These are phyloP conservation scores for Tricholoma terreum DNA, from an alignment of 768 basidiomycete species.

Conservation along the genomic window DNA sequence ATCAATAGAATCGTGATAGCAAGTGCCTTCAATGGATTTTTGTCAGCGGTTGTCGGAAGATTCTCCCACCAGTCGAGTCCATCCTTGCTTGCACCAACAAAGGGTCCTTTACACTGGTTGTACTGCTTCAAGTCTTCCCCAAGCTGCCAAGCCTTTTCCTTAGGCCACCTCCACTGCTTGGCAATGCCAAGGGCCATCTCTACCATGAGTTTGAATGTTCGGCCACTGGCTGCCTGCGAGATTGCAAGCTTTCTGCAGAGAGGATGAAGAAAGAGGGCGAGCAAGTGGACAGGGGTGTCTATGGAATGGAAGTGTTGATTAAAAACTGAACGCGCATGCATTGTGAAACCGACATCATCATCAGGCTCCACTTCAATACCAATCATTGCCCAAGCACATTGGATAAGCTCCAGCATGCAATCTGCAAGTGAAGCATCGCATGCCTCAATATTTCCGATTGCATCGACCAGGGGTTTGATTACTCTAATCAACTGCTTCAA, in stretches of 20 bases:
- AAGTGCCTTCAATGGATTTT: constrained; percentile 11
- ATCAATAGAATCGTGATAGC: constrained; percentile 21
- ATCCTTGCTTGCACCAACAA: not conserved
- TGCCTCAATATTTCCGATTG: not conserved
- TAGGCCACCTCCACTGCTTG: constrained; percentile 6
- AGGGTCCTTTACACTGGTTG: not conserved
- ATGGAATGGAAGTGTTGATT: constrained; percentile 28
- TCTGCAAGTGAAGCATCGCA: not conserved
- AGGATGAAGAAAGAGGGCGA: constrained; percentile 34
- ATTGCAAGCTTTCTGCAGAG: constrained; percentile 33
- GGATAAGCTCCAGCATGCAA: constrained; percentile 1
- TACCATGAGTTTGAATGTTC: constrained; percentile 17
- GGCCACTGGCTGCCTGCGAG: constrained; percentile 15
- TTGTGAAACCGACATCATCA: constrained; percentile 5
- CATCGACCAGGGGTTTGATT: not conserved
- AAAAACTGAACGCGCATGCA: constrained; percentile 24
- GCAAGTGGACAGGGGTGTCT: constrained; percentile 29
- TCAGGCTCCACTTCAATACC: not conserved
- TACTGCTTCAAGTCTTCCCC: constrained; percentile 18
- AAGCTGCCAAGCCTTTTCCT: not conserved
- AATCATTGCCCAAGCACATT: not conserved
- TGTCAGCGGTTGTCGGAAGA: not conserved
- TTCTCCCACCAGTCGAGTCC: constrained; percentile 22
- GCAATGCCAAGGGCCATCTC: constrained; percentile 19
- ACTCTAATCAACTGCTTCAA: constrained; percentile 15